Evolutionary conservation across 164 flowering plant genomes (phyloP), one percentile per base, ranked within the genome.

Genomic region (Stephania cephalantha): DNA sequence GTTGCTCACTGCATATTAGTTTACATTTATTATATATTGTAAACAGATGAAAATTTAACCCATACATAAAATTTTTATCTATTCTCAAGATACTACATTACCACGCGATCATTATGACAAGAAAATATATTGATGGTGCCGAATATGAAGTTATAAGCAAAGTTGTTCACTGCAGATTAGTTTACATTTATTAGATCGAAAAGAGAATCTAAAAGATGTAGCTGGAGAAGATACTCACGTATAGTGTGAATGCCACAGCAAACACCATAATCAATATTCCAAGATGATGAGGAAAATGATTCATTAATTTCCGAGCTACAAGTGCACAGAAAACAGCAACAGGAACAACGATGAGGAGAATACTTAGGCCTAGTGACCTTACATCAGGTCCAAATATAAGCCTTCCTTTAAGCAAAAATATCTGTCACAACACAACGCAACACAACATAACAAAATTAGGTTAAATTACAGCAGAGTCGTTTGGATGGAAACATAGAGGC

Each of bases 301-400:
- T 83, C 93, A 95, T 86, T 74, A 95, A 78, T 69, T 93, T 90
- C 78, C 93, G 85, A 42, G 94, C 98, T 80, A 95, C 94, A 81
- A 88, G 91, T 67, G 86, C 85, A 73, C 98, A 95, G 85, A 95
- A 93, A 68, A 89, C 74, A 6, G 85, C 11, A 11, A 90, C 89
- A 12, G 98, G 98, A 70, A 89, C 95, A 71, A 82, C 93, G 44
- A 95, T 90, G 50, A 95, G 97, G 79, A 87, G 85, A 79, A 95
- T 84, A 50, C 97, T 93, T 78, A 93, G 81, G 30, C 73, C 82
- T 80, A 95, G 72, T 0, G 97, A 95, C 84, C 98, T 88, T n/a
- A 85, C 97, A 87, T 95, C 98, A 12, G 97, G 98, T 72, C 98
- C 98, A 86, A 95, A 93, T 74, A 95, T 87, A 79, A 93, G 84